Evolutionary conservation across 306 rosid genomes (phyloP), one percentile per base, ranked within the genome.

Genomic region (Macrotyloma uniflorum): DNA sequence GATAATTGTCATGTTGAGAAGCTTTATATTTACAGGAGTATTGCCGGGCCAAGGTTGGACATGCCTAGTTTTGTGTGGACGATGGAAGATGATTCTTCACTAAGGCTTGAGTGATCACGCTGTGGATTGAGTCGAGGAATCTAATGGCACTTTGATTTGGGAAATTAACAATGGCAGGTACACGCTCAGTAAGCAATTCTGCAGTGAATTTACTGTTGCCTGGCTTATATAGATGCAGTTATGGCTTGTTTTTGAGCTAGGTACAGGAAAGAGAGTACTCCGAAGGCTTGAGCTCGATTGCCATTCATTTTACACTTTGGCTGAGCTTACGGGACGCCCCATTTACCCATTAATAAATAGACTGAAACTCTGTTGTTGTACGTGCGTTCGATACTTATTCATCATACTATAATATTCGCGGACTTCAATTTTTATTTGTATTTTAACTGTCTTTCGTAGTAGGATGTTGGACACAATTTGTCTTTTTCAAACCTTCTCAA

Each of bases 31-130:
- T 94, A 92, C 83, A 87, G 98, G 83, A 86, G 88, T 2, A 42
- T 89, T 8, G 85, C 98, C 0, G 98, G 98, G 70, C 85, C 89
- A 7, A 91, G 98, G 85, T 13, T 70, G 47, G 98, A 94, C 87
- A 92, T 89, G 97, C 97, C 95, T 51, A 88, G 71, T 42, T 94
- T 84, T 72, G 90, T 94, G 14, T 90, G 93, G 93, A 91, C 87
- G 38, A 89, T 90, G 95, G 86, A 79, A 16, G 87, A 83, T 47
- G 88, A 89, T 63, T 85, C 93, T 51, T 79, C 84, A 7, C 14
- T 76, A 69, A 79, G 59, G 77, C 89, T 78, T 82, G 90, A 89
- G 76, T 30, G 79, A 45, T 70, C 62, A 47, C 6, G 19, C 57
- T 1, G 20, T 70, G 57, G 67, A 57, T 62, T 24, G 54, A 40